These are phyloP conservation scores for Calendula officinalis DNA, from an alignment of 129 eudicot species.

Conservation along the genomic window DNA sequence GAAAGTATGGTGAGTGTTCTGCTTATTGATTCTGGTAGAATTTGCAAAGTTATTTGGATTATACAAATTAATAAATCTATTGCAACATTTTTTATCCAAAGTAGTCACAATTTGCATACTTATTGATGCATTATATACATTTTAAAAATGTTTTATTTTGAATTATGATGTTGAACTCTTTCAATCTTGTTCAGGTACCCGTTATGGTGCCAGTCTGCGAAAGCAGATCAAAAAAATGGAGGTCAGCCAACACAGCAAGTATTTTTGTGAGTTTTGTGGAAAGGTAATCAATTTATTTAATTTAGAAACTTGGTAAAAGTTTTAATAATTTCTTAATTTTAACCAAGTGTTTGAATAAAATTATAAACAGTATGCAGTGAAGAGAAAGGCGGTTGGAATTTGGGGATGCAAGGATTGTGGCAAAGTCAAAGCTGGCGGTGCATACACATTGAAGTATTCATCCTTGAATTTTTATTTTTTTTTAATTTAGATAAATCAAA, in stretches of 20 bases:
- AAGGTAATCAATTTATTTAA: conserved; percentile 41
- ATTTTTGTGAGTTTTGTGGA: conserved; percentile 90
- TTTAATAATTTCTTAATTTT: neutral
- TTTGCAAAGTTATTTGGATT: too few species aligned
- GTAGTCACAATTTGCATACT: neutral
- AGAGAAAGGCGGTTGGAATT: conserved; percentile 92
- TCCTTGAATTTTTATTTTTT: neutral
- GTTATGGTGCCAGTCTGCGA: conserved; percentile 98
- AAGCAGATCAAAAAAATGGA: conserved; percentile 98
- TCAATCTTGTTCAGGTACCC: conserved; percentile 53
- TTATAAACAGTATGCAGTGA: conserved; percentile 72
- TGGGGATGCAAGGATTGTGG: conserved; percentile 99
- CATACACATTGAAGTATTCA: conserved; percentile 83
- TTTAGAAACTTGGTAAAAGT: neutral
- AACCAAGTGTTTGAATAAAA: neutral
- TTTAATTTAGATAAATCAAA: neutral
- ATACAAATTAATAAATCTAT: neutral
- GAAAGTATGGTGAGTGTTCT: conserved; percentile 53
- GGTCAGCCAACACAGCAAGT: conserved; percentile 89
- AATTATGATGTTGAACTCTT: neutral
- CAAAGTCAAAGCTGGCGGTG: conserved; percentile 97
- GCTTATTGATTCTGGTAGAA: neutral
- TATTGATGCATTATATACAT: neutral
- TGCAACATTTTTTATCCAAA: neutral
- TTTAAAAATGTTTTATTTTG: neutral